A percentile compares a stretch with the other conserved stretches of the same genome.
Conservation (phyloP, 164 flowering plant genomes). For the Vitis amurensis region DNA sequence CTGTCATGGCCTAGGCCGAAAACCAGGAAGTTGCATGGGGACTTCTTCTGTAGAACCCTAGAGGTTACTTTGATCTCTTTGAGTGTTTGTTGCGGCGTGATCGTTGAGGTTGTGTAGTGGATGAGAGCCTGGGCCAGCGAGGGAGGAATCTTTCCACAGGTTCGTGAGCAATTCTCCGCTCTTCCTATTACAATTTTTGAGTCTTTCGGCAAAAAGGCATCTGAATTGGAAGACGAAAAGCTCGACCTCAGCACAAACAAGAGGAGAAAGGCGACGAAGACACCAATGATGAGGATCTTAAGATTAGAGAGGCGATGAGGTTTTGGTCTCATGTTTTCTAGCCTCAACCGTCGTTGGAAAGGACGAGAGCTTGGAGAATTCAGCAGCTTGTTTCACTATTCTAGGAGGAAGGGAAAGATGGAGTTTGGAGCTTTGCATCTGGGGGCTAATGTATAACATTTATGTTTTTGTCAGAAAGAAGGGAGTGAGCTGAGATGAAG, state of each 20-base stretch:
- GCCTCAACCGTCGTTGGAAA: neutral
- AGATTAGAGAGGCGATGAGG: conserved; percentile 23
- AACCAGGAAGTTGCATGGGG: conserved; percentile 91
- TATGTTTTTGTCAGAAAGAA: neutral
- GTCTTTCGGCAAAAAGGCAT: no score
- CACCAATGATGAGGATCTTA: conserved; percentile 30
- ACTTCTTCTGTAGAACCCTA: conserved; percentile 41
- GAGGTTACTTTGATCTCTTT: conserved; percentile 59
- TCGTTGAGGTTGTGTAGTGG: conserved; percentile 65
- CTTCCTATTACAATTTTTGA: neutral
- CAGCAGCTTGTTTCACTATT: neutral
- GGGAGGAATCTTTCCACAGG: conserved; percentile 58
- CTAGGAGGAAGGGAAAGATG: neutral
- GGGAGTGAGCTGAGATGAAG: no score
- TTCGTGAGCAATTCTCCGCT: conserved; percentile 22
- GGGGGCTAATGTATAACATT: conserved; percentile 1
- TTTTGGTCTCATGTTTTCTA: conserved; percentile 29
- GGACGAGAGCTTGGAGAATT: neutral
- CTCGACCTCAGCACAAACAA: conserved; percentile 31
- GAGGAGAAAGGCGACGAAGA: conserved; percentile 31
- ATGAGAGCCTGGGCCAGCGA: conserved; percentile 46
- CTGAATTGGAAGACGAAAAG: conserved; percentile 24
- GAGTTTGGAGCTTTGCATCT: no score
- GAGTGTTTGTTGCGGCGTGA: conserved; percentile 76
- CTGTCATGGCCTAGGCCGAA: conserved; percentile 94